These are phyloP conservation scores for Amorphotheca resinae DNA, from an alignment of 495 filamentous ascomycete genomes.

Conservation along the genomic window DNA sequence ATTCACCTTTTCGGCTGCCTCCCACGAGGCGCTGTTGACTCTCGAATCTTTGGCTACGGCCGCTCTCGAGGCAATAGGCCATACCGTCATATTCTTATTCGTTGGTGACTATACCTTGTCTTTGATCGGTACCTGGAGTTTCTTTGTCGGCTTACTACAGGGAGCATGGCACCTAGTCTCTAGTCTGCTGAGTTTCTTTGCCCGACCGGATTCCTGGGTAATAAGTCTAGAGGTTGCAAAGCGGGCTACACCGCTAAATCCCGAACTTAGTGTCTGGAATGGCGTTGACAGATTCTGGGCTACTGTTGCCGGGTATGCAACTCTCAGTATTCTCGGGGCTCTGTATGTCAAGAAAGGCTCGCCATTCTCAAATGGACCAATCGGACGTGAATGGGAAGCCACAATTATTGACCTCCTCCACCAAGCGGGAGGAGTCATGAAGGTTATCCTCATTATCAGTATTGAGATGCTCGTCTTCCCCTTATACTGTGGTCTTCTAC, in stretches of 20 bases:
- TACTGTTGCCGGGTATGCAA: constrained; percentile 66
- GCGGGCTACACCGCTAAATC: constrained; percentile 33
- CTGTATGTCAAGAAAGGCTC: constrained; percentile 62
- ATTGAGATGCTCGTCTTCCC: constrained; percentile 99
- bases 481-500: constrained; percentile 82
- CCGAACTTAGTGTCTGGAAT: constrained; percentile 61
- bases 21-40: constrained; percentile 43
- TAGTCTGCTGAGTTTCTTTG: constrained; percentile 12
- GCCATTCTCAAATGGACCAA: constrained; percentile 49
- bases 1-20: constrained; percentile 46
- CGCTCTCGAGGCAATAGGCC: constrained; percentile 22
- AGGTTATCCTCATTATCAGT: constrained; percentile 95
- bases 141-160: neutral
- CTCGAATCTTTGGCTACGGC: constrained; percentile 32
- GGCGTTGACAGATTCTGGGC: constrained; percentile 66
- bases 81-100: constrained; percentile 22
- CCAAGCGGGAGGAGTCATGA: constrained; percentile 93
- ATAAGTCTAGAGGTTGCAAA: constrained; percentile 35
- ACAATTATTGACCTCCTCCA: constrained; percentile 70
- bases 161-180: constrained; percentile 1
- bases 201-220: constrained; percentile 31
- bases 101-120: constrained; percentile 7
- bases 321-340: constrained; percentile 58
- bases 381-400: constrained; percentile 61
- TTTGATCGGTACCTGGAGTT: constrained; percentile 15